phyloP scores from a whole-genome alignment of 1,139 yeast genomes.

The Scheffersomyces parashehatae region DNA sequence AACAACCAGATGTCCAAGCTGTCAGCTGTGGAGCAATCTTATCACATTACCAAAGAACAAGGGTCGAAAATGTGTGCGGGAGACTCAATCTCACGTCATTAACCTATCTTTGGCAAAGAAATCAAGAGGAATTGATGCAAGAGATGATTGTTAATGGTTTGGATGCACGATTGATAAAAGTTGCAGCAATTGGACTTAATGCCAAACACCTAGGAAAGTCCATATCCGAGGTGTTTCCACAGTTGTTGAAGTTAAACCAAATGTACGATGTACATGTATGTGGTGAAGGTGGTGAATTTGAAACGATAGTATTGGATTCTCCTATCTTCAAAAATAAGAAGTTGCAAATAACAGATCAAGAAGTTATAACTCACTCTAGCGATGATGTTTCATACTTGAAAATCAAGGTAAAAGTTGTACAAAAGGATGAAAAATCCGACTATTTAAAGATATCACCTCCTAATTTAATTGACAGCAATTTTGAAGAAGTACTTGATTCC shows the following conservation, averaged over 20 bases:
- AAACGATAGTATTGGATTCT: conserved; percentile 86
- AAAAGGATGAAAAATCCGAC: conserved; percentile 27
- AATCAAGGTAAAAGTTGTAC: conserved; percentile 40
- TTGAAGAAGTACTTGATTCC: conserved; percentile 34
- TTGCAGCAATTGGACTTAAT: conserved; percentile 85
- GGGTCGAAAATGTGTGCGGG: conserved; percentile 89
- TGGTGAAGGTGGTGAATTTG: conserved; percentile 99
- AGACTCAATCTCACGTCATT: conserved; percentile 68
- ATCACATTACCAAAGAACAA: conserved; percentile 87
- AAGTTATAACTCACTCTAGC: conserved; percentile 47
- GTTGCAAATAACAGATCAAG: conserved; percentile 45
- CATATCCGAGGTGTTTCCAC: conserved; percentile 61
- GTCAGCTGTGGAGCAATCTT: conserved; percentile 95
- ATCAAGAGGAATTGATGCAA: conserved; percentile 73
- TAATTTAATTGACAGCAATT: conserved; percentile 49
- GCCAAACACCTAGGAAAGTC: conserved; percentile 66
- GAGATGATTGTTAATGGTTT: conserved; percentile 76
- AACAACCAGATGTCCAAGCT: conserved; percentile 76
- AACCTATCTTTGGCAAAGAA: conserved; percentile 86
- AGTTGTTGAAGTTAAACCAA: conserved; percentile 55
- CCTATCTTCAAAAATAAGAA: conserved; percentile 66
- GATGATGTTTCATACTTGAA: conserved; percentile 70
- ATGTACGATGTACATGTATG: conserved; percentile 86
- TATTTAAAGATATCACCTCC: conserved; percentile 35
- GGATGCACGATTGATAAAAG: conserved; percentile 87